A percentile compares a stretch with the other conserved stretches of the same genome.
phyloP scores from a whole-genome alignment of 371 early-diverging fungal genomes.

The Apophysomyces ossiformis region DNA sequence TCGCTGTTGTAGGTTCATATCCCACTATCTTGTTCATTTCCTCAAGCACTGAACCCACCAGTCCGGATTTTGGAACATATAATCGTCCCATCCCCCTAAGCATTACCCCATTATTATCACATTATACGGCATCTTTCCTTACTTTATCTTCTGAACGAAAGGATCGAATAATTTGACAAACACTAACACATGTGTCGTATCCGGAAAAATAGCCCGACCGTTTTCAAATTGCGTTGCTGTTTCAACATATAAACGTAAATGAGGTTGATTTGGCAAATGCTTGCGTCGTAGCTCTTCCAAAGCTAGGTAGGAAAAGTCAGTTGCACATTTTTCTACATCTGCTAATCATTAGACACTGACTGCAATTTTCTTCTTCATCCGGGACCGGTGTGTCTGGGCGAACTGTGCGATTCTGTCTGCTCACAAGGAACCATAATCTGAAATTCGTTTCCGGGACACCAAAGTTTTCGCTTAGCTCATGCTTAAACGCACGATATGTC shows the following conservation, averaged over 20 bases:
- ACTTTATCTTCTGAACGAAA: slow-evolving; percentile 23
- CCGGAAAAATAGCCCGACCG: slow-evolving; percentile 22
- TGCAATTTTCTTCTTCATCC: slow-evolving; percentile 14
- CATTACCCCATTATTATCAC: slow-evolving; percentile 21
- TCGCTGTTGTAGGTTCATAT: slow-evolving; percentile 57
- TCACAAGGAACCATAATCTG: slow-evolving; percentile 87
- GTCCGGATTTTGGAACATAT: slow-evolving; percentile 56
- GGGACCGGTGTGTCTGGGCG: slow-evolving; percentile 70
- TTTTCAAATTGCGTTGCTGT: slow-evolving; percentile 16
- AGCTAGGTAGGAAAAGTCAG: slow-evolving; percentile 21
- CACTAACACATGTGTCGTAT: slow-evolving; percentile 17
- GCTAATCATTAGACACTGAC: background rate
- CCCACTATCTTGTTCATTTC: slow-evolving; percentile 55
- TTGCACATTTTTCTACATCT: background rate
- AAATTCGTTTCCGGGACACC: slow-evolving; percentile 56
- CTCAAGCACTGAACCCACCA: slow-evolving; percentile 68
- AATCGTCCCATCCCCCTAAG: slow-evolving; percentile 28
- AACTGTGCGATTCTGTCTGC: slow-evolving; percentile 90
- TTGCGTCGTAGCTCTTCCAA: slow-evolving; percentile 30
- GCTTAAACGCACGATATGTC: slow-evolving; percentile 39
- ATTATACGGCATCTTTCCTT: slow-evolving; percentile 1
- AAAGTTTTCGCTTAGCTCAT: slow-evolving; percentile 31
- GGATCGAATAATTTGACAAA: slow-evolving; percentile 37
- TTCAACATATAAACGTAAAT: slow-evolving; percentile 33
- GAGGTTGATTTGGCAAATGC: slow-evolving; percentile 19